These are phyloP conservation scores for Agroathelia rolfsii DNA, from an alignment of 1,284 basidiomycete species.

Conservation along the genomic window DNA sequence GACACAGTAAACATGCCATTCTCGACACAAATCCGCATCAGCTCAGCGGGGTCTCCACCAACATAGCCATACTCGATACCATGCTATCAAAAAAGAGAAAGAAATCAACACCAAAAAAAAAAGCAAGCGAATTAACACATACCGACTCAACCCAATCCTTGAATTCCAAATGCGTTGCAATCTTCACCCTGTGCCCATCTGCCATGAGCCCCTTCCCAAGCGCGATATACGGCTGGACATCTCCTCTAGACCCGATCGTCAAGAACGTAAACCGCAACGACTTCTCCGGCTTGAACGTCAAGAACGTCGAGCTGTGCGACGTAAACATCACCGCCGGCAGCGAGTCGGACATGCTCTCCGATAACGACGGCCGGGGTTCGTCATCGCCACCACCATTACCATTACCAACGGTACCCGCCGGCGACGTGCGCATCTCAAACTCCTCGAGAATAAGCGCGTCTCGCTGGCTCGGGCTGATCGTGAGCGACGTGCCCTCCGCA, in stretches of 20 bases:
- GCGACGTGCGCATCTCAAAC: conserved; percentile 42
- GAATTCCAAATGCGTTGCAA: conserved; percentile 93
- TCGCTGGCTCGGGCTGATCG: conserved; percentile 38
- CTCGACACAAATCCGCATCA: conserved; percentile 91
- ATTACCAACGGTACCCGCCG: background rate
- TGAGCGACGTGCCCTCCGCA: conserved; percentile 28
- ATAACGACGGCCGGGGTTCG: conserved; percentile 30
- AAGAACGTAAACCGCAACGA: conserved; percentile 83
- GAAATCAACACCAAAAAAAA: conserved; percentile 2
- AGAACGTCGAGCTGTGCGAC: conserved; percentile 84
- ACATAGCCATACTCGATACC: conserved; percentile 91
- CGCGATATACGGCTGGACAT: conserved; percentile 93
- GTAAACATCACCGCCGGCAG: conserved; percentile 88
- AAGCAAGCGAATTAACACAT: conserved; percentile 34
- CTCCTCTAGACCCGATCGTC: conserved; percentile 90
- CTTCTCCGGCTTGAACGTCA: conserved; percentile 87
- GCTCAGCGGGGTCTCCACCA: conserved; percentile 93
- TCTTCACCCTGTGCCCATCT: conserved; percentile 79
- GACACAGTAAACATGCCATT: conserved; percentile 95
- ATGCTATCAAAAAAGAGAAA: conserved; percentile 51
- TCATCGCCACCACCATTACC: conserved; percentile 26
- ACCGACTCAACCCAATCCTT: conserved; percentile 90
- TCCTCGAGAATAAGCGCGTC: conserved; percentile 70
- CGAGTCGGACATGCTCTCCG: conserved; percentile 53
- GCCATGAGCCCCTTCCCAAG: conserved; percentile 86